Base-by-base conservation (phyloP, 768 basidiomycete species). In the Tylopilus sp. region DNA sequence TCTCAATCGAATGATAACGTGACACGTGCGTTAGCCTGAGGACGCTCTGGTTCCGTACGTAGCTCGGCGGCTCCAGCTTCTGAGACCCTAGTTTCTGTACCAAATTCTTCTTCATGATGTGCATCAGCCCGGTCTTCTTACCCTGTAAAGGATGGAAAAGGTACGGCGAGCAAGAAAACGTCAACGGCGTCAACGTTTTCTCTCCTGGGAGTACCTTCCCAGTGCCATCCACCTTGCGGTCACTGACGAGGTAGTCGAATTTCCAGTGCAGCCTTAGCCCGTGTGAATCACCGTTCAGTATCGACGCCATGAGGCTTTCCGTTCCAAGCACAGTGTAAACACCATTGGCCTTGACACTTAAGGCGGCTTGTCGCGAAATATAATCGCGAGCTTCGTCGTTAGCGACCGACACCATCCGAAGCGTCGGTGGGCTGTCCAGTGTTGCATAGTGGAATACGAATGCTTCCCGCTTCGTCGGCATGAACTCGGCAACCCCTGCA, bases 171-270 rank as follows among this genome's bases (percentile, higher is more conserved):
- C 90, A 92, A 17, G 81, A 78, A 66, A 91, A 91, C 17, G 79
- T 79, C 21, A 91, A 67, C 3, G 90, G 90, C 2, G 81, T 86
- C 50, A 91, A 61, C 2, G 73, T 74, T 71, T 86, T 88, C 69
- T 92, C 91, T 15, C 86, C 87, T 6, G 76, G 71, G n/a, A 69
- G 61, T 17, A 71, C 60, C 51, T 72, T 76, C 21, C 79, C 79
- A 4, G 74, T 71, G 7, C 65, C 64, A 21, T 79, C 74, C 21
- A 70, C 68, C 47, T 72, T 68, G 28, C 81, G 75, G 56, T 89
- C 82, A 36, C 80, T 79, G 10, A 94, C 86, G 28, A 83, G 61
- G 63, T 94, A 94, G 49, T 88, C 86, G 56, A 94, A 86, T 50
- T 80, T 80, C 92, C 91, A 93, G 21, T 71, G 70, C 17, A 89